Conservation (phyloP, 805 yeast species). For the Candida maltosa region DNA sequence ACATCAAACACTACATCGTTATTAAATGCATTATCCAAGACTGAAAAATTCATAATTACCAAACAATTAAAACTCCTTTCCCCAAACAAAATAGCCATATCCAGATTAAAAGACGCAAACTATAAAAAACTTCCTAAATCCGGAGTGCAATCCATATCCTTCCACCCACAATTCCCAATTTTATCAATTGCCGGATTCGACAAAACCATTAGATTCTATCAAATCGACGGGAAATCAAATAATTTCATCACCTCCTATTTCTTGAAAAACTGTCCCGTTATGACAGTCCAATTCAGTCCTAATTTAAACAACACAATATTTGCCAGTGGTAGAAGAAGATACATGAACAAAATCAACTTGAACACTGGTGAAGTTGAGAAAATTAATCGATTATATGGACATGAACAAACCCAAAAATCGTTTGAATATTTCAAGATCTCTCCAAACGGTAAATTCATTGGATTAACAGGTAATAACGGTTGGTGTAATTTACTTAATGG, state of each 20-base stretch:
- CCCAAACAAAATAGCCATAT: slow-evolving; percentile 66
- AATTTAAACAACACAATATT: slow-evolving; percentile 48
- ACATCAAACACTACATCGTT: slow-evolving; percentile 23
- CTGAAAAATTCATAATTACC: slow-evolving; percentile 37
- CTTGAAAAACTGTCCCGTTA: slow-evolving; percentile 75
- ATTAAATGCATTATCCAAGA: slow-evolving; percentile 26
- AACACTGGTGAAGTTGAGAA: slow-evolving; percentile 70
- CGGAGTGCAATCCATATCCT: slow-evolving; percentile 80
- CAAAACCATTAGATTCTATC: slow-evolving; percentile 79
- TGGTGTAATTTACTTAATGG: slow-evolving; percentile 85
- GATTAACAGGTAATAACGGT: slow-evolving; percentile 80
- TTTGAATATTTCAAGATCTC: slow-evolving; percentile 84
- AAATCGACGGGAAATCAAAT: slow-evolving; percentile 84
- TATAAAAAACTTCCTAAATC: slow-evolving; percentile 63
- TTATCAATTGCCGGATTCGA: slow-evolving; percentile 92
- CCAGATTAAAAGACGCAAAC: slow-evolving; percentile 87
- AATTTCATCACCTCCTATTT: slow-evolving; percentile 79
- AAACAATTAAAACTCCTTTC: slow-evolving; percentile 59
- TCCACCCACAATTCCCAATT: slow-evolving; percentile 83
- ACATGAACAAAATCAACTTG: slow-evolving; percentile 90
- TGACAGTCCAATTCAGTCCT: slow-evolving; percentile 63
- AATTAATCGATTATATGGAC: slow-evolving; percentile 87
- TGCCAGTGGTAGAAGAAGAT: slow-evolving; percentile 89
- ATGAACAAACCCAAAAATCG: slow-evolving; percentile 77
- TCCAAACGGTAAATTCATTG: slow-evolving; percentile 68